Base-by-base conservation (phyloP, 768 basidiomycete genomes). In the Xanthoconium purpureum region DNA sequence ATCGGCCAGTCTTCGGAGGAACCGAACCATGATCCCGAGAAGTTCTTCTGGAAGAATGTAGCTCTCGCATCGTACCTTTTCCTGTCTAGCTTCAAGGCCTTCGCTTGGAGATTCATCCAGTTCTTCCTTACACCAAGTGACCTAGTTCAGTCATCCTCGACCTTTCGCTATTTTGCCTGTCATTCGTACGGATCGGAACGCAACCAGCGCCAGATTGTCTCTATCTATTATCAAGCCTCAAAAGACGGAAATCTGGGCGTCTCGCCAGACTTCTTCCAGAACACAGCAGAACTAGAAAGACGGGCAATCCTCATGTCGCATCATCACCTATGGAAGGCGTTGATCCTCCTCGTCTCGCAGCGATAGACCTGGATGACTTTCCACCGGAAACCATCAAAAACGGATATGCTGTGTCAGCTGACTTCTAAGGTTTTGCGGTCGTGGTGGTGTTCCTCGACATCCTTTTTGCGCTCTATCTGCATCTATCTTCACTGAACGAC, bases 211-310 rank as follows among this genome's bases (percentile, higher is more conserved):
- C 32, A 15, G 57, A 61, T 35, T 14, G 54, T 47, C n/a, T 60
- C 29, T 50, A 54, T 17, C 59, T 52, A 2, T 48, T 61, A 1
- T 51, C 49, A 2, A 58, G 50, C 14, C 53, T 58, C 40, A 47
- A 18, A 30, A 54, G 52, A 58, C 56, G 32, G 17, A 53, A 29
- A 45, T 55, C 56, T 3, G 56, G 52, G 38, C 49, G 20, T 38
- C 15, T 60, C 11, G 56, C 56, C 28, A 53, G 33, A 42, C 46
- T 50, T 24, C 47, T 60, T 42, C 33, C 47, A 15, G 49, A 44
- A 7, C 38, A 55, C n/a, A 51, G 43, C 46, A 55, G 24, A 51
- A 12, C 48, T 17, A 6, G 36, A 28, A 42, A 35, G 10, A 43
- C 29, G 17, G 11, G 2, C 15, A 32, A 54, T 29, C 32, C 50